Percentiles rank a stretch among this genome's conserved stretches.
These are phyloP conservation scores for Penicillium pulvis DNA, from an alignment of 495 filamentous ascomycete species.

Conservation along the genomic window DNA sequence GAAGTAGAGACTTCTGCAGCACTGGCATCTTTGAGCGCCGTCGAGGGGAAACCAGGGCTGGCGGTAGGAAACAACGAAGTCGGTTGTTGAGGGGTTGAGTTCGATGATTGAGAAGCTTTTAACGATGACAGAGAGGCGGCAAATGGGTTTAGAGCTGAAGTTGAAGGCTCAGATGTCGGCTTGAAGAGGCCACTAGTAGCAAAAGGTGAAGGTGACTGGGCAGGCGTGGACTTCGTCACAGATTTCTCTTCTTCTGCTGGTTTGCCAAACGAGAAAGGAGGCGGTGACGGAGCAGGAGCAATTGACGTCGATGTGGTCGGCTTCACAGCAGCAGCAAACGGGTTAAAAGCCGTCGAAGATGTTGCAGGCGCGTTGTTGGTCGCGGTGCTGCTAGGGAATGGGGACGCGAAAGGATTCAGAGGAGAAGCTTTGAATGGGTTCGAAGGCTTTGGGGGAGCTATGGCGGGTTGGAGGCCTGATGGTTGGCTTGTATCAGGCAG, in stretches of 20 bases:
- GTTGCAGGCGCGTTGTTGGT: background rate
- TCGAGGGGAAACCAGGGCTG: slow-evolving; percentile 6
- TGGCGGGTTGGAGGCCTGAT: background rate
- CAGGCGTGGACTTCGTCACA: background rate
- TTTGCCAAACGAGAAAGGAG: slow-evolving; percentile 14
- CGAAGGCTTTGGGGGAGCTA: slow-evolving; percentile 7
- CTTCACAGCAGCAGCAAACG: background rate
- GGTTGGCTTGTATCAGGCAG: slow-evolving; percentile 8
- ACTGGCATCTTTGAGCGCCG: background rate
- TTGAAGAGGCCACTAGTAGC: background rate
- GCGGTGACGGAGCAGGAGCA: slow-evolving; percentile 8
- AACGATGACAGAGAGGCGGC: slow-evolving; percentile 14
- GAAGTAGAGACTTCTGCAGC: background rate
- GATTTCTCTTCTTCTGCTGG: slow-evolving; percentile 5
- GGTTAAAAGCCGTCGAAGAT: slow-evolving; percentile 4
- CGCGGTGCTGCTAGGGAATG: slow-evolving; percentile 17
- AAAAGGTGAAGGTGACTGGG: background rate
- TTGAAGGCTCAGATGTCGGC: slow-evolving; percentile 4
- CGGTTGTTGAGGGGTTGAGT: background rate
- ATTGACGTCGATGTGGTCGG: background rate
- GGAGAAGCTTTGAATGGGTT: slow-evolving; percentile 19
- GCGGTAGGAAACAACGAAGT: background rate
- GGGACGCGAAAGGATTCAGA: slow-evolving; percentile 23
- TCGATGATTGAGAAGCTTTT: slow-evolving; percentile 1
- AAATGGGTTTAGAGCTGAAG: slow-evolving; percentile 16